Percentiles rank a stretch among this genome's conserved stretches.
Evolutionary conservation across 441 rosid genomes (phyloP).

Genomic region (Raphanus hybrid): DNA sequence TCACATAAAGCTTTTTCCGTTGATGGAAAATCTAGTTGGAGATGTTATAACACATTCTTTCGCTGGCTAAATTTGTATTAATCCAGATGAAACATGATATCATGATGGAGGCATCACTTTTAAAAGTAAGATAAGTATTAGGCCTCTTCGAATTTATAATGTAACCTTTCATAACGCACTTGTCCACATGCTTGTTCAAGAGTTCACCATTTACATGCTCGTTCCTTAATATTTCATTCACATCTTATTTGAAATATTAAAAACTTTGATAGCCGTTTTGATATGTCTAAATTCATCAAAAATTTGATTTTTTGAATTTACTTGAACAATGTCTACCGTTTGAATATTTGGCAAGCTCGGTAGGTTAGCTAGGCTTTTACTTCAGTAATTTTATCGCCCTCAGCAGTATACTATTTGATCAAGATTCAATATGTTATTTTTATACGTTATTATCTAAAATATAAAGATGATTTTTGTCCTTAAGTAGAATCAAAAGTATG

Average conservation of each 20-base stretch:
- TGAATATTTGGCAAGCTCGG: not conserved
- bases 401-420: not conserved
- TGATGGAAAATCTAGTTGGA: constrained; percentile 20
- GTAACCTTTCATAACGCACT: too few relatives aligned
- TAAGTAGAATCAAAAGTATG: not conserved
- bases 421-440: not conserved
- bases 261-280: not conserved
- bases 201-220: too few relatives aligned
- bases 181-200: too few relatives aligned
- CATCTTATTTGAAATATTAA: not conserved
- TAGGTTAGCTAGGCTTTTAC: not conserved
- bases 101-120: too few relatives aligned
- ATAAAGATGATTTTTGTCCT: not conserved
- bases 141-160: too few relatives aligned
- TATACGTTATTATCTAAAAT: not conserved
- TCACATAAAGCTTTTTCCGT: constrained; percentile 4
- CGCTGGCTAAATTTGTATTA: not conserved
- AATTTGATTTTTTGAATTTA: not conserved
- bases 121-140: too few relatives aligned
- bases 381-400: not conserved
- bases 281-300: not conserved
- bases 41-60: constrained; percentile 16
- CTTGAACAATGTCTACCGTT: not conserved
- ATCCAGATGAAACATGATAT: too few relatives aligned
- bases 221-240: not conserved